phyloP scores from a whole-genome alignment of 164 flowering plant genomes.

The Brasenia schreberi region DNA sequence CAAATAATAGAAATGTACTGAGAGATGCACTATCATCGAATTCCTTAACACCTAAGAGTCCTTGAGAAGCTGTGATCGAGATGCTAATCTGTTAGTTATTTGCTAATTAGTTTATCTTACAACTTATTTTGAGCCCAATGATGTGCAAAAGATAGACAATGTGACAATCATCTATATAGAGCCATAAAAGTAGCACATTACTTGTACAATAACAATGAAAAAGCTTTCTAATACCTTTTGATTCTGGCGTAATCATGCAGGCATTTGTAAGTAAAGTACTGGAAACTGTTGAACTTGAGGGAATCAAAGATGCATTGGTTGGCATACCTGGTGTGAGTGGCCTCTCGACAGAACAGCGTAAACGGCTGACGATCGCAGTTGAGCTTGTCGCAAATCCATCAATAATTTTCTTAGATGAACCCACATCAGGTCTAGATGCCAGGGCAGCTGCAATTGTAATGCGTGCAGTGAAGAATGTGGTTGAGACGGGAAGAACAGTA shows the following conservation, averaged over 20 bases:
- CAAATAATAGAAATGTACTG: too few relatives aligned
- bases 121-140: too few relatives aligned
- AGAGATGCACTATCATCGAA: too few relatives aligned
- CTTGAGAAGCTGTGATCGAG: too few relatives aligned
- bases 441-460: conserved; percentile 50
- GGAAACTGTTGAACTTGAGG: conserved; percentile 34
- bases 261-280: conserved; percentile 36
- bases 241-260: conserved; percentile 11
- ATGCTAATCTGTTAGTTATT: too few relatives aligned
- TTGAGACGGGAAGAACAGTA: conserved; percentile 35
- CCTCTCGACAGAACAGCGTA: conserved; percentile 35
- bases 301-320: conserved; percentile 25
- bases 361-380: conserved; percentile 41
- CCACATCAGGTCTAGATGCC: conserved; percentile 47
- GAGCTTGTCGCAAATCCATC: conserved; percentile 48
- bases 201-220: background rate
- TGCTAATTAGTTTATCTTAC: too few relatives aligned
- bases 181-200: background rate
- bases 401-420: conserved; percentile 45
- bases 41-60: too few relatives aligned
- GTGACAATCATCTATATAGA: too few relatives aligned
- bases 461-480: conserved; percentile 45
- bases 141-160: too few relatives aligned
- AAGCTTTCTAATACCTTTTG: background rate
- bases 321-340: conserved; percentile 38